Conservation (phyloP, 768 basidiomycete species). For the Auriscalpium microsporum region DNA sequence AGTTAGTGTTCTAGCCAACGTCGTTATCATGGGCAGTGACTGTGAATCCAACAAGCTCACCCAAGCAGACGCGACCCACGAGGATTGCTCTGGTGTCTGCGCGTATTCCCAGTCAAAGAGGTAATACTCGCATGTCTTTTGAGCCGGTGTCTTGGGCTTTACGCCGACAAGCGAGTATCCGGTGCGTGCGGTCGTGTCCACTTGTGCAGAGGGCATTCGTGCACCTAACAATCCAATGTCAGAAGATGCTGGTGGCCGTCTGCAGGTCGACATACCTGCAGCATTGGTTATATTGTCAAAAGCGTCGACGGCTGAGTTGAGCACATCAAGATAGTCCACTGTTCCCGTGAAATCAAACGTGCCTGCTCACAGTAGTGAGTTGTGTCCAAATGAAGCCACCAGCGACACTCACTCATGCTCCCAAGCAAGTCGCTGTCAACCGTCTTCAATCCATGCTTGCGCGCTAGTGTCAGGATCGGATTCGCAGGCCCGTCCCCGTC, state of each 20-base stretch:
- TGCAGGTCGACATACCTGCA: conserved; percentile 27
- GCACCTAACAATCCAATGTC: conserved; percentile 10
- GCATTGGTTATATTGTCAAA: conserved; percentile 30
- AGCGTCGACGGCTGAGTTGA: conserved; percentile 30
- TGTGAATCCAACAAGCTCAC: conserved; percentile 20
- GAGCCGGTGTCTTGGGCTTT: conserved; percentile 36
- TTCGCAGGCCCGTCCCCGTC: conserved; percentile 38
- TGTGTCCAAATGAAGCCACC: conserved; percentile 13
- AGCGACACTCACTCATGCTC: conserved; percentile 18
- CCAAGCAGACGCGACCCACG: conserved; percentile 49
- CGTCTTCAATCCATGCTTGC: conserved; percentile 40
- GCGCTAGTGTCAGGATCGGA: conserved; percentile 45
- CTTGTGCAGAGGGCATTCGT: conserved; percentile 31
- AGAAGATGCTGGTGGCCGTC: conserved; percentile 17
- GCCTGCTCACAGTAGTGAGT: conserved; percentile 22
- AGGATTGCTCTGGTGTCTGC: conserved; percentile 50
- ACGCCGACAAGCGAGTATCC: conserved; percentile 41
- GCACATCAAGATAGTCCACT: conserved; percentile 37
- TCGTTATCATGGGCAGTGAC: neutral
- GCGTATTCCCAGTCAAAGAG: conserved; percentile 42
- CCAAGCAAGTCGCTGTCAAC: conserved; percentile 27
- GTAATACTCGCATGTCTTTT: conserved; percentile 50
- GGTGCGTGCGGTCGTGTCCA: conserved; percentile 41
- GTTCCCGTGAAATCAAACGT: conserved; percentile 43
- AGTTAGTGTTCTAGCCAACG: conserved; percentile 45